These are phyloP conservation scores for Coemansia pectinata DNA, from an alignment of 192 early-diverging fungal genomes.

Conservation along the genomic window DNA sequence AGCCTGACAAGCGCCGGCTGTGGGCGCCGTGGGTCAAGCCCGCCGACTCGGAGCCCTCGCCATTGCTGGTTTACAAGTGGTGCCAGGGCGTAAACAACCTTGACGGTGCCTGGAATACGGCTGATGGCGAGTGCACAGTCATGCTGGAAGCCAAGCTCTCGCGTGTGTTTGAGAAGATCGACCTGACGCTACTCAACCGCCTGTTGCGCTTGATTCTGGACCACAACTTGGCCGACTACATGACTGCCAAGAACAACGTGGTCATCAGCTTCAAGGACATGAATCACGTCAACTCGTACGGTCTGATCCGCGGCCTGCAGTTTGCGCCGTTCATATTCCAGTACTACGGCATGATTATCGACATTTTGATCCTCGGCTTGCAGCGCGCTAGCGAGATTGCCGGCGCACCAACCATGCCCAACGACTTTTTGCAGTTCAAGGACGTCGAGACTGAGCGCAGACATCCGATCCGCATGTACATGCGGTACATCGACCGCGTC, in stretches of 20 bases:
- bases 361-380: conserved; percentile 91
- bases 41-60: conserved; percentile 93
- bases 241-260: conserved; percentile 99
- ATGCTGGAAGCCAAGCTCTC: conserved; percentile 94
- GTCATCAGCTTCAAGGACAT: conserved; percentile 98
- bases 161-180: conserved; percentile 95
- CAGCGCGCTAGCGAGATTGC: conserved; percentile 97
- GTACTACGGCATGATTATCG: conserved; percentile 97
- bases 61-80: conserved; percentile 96
- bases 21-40: conserved; percentile 99
- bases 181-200: conserved; percentile 93
- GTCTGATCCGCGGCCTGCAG: conserved; percentile 96
- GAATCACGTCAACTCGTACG: conserved; percentile 98
- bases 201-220: conserved; percentile 94
- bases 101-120: conserved; percentile 91
- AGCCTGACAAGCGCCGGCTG: conserved; percentile 94
- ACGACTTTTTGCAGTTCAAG: conserved; percentile 96
- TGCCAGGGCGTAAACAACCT: conserved; percentile 99
- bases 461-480: conserved; percentile 96
- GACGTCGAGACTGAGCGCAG: conserved; percentile 90
- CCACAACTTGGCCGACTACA: conserved; percentile 99
- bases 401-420: conserved; percentile 86
- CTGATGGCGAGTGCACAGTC: conserved; percentile 89
- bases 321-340: conserved; percentile 98
- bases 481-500: conserved; percentile 90